Conservation (phyloP, 495 filamentous ascomycete species). For the Chaetomium fimeti region DNA sequence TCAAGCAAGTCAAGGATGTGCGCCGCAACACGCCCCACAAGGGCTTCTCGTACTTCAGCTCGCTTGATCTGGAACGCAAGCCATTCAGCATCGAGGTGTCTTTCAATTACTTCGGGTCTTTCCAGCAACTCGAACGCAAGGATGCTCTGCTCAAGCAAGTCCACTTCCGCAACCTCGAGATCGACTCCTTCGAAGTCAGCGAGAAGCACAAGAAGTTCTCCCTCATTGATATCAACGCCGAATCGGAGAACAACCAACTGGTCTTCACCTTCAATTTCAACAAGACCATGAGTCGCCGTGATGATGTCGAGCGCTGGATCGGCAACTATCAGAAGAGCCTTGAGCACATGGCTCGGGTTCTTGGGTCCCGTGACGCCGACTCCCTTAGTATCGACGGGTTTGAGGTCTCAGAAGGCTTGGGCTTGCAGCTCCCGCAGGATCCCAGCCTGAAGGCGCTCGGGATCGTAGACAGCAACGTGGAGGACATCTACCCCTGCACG, state of each 20-base stretch:
- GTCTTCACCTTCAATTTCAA: conserved; percentile 15
- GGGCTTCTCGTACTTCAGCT: conserved; percentile 22
- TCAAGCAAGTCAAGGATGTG: conserved; percentile 22
- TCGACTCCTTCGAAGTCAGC: conserved; percentile 14
- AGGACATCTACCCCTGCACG: conserved; percentile 68
- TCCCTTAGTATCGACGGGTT: background rate
- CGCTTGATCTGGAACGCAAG: conserved; percentile 39
- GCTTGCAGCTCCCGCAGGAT: background rate
- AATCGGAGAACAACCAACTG: conserved; percentile 2
- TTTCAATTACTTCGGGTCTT: conserved; percentile 60
- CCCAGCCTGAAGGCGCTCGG: conserved; percentile 1
- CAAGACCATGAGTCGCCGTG: background rate
- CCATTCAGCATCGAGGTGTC: conserved; percentile 54
- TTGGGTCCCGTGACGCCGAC: background rate
- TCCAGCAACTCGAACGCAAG: conserved; percentile 56
- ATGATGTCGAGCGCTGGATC: conserved; percentile 13
- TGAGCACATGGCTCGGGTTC: conserved; percentile 10
- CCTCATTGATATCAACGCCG: conserved; percentile 51
- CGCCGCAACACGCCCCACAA: conserved; percentile 16
- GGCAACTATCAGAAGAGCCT: conserved; percentile 13
- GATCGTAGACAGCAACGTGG: conserved; percentile 35
- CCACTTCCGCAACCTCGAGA: conserved; percentile 9
- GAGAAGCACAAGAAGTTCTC: conserved; percentile 50
- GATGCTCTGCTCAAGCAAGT: conserved; percentile 51
- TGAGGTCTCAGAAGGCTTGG: background rate